These are phyloP conservation scores for Miscanthus lutarioriparius DNA, from an alignment of 176 grass and related monocot species.

Conservation along the genomic window DNA sequence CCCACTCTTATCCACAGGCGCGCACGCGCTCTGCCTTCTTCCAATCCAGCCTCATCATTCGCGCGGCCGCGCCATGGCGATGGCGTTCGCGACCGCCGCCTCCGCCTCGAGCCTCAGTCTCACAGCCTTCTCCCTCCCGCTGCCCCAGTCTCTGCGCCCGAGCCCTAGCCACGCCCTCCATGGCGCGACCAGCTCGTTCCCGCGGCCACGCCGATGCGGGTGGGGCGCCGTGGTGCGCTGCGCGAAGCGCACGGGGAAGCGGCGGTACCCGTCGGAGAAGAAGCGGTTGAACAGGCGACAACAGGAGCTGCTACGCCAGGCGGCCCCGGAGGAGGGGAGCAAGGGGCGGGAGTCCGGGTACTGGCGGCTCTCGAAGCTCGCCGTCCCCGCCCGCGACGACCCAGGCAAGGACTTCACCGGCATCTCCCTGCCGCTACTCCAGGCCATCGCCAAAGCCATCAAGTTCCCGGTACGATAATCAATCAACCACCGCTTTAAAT, in stretches of 20 bases:
- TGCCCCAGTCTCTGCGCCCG: background rate
- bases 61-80: slow-evolving; percentile 18
- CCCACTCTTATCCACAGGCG: slow-evolving; percentile 45
- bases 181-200: background rate
- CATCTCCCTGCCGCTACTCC: slow-evolving; percentile 73
- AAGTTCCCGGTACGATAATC: slow-evolving; percentile 67
- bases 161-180: slow-evolving; percentile 14
- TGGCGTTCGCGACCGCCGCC: slow-evolving; percentile 41
- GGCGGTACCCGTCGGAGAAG: slow-evolving; percentile 95
- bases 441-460: slow-evolving; percentile 89
- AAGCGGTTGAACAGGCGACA: slow-evolving; percentile 61
- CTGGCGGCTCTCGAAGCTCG: slow-evolving; percentile 88
- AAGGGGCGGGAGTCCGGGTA: slow-evolving; percentile 54
- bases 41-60: background rate
- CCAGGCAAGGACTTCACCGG: slow-evolving; percentile 82
- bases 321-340: slow-evolving; percentile 43
- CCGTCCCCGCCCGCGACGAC: slow-evolving; percentile 72
- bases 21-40: background rate
- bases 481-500: background rate
- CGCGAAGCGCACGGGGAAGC: slow-evolving; percentile 82
- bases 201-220: slow-evolving; percentile 32
- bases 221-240: slow-evolving; percentile 43
- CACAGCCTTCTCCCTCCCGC: slow-evolving; percentile 19
- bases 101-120: slow-evolving; percentile 25
- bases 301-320: slow-evolving; percentile 46